Evolutionary conservation across 257 asterid genomes (phyloP).

Genomic region (Rehmannia glutinosa): DNA sequence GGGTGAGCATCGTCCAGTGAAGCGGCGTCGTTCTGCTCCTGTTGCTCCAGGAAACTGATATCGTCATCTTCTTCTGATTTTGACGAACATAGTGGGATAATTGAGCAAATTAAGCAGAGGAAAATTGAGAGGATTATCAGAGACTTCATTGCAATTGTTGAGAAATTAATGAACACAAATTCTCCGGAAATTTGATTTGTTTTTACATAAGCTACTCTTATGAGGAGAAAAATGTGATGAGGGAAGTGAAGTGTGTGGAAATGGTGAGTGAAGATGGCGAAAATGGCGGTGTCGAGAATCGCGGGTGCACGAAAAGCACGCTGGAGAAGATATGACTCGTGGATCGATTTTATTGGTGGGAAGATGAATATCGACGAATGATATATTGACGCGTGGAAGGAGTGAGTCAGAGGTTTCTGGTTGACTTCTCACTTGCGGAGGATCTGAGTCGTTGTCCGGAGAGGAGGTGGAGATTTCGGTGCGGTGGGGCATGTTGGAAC

Average conservation of each 20-base stretch:
- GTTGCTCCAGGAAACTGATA: constrained; percentile 70
- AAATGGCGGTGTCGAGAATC: constrained; percentile 18
- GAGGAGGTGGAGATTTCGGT: no score
- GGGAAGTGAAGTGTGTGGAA: constrained; percentile 21
- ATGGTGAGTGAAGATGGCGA: constrained; percentile 6
- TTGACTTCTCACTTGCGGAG: constrained; percentile 13
- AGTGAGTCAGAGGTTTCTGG: constrained; percentile 8
- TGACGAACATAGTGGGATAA: constrained; percentile 20
- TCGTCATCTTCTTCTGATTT: constrained; percentile 61
- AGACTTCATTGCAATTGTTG: constrained; percentile 33
- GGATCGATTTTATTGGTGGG: neutral
- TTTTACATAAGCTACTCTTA: neutral
- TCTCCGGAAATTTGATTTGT: neutral
- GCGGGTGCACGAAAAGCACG: constrained; percentile 24
- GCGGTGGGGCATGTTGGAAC: no score
- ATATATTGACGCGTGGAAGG: constrained; percentile 8
- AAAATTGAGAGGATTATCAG: constrained; percentile 35
- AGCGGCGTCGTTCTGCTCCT: constrained; percentile 29
- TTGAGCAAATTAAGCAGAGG: constrained; percentile 37
- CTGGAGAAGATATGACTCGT: constrained; percentile 20
- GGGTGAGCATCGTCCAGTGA: constrained; percentile 24
- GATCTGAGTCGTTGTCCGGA: no score
- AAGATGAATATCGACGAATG: neutral
- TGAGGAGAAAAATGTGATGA: constrained; percentile 5
- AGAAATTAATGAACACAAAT: neutral